phyloP scores from a whole-genome alignment of 352 stramenopile genomes.

The Phytopythium oedochilum region DNA sequence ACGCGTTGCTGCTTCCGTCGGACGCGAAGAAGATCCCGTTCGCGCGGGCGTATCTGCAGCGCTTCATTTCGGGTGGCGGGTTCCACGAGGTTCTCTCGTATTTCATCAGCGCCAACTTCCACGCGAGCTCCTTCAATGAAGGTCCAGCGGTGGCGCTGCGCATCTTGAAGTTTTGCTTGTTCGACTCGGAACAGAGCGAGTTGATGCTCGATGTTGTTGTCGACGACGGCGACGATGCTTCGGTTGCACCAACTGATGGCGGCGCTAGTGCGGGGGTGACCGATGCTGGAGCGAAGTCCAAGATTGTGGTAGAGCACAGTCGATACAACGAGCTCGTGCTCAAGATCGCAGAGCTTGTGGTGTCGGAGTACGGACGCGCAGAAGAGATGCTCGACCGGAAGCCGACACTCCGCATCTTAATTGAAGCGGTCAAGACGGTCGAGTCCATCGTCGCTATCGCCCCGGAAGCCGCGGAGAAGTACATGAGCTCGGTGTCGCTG shows the following conservation, averaged over 20 bases:
- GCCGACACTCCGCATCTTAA: slow-evolving; percentile 64
- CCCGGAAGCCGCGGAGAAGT: slow-evolving; percentile 57
- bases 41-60: slow-evolving; percentile 55
- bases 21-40: slow-evolving; percentile 52
- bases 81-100: slow-evolving; percentile 84
- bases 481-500: slow-evolving; percentile 41
- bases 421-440: slow-evolving; percentile 82
- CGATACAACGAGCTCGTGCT: slow-evolving; percentile 69
- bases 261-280: neutral
- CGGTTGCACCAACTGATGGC: slow-evolving; percentile 3
- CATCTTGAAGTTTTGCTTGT: slow-evolving; percentile 83
- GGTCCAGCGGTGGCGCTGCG: slow-evolving; percentile 73
- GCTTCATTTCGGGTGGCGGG: slow-evolving; percentile 69
- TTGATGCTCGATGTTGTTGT: slow-evolving; percentile 25
- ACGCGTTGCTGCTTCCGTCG: slow-evolving; percentile 74
- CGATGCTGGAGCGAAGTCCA: slow-evolving; percentile 15
- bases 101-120: slow-evolving; percentile 70
- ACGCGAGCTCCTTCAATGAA: slow-evolving; percentile 78
- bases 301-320: slow-evolving; percentile 48
- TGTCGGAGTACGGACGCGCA: slow-evolving; percentile 56
- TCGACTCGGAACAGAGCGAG: slow-evolving; percentile 62
- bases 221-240: neutral
- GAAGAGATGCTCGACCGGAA: slow-evolving; percentile 35
- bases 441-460: slow-evolving; percentile 74
- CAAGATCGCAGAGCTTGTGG: slow-evolving; percentile 76